Evolutionary conservation across 805 yeast genomes (phyloP).

Genomic region (Pichia membranifaciens): DNA sequence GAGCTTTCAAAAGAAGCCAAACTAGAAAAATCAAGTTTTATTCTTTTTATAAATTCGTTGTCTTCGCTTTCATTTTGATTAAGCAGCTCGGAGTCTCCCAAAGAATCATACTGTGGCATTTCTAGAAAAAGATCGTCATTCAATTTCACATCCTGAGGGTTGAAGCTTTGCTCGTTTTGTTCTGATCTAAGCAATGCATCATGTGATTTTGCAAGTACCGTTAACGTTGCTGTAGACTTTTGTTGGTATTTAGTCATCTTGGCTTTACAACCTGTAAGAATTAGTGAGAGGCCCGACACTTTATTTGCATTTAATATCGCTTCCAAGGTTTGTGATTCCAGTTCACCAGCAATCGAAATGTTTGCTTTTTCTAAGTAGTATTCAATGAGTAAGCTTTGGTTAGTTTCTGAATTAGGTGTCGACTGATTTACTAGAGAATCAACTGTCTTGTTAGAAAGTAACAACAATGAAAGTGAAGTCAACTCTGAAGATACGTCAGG

Average conservation of each 20-base stretch:
- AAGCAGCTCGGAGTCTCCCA: slow-evolving; percentile 41
- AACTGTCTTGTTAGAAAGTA: slow-evolving; percentile 33
- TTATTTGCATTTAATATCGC: slow-evolving; percentile 51
- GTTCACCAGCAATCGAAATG: slow-evolving; percentile 51
- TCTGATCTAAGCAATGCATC: slow-evolving; percentile 19
- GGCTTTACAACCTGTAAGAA: slow-evolving; percentile 84
- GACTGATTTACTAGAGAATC: slow-evolving; percentile 31
- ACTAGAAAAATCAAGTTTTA: slow-evolving; percentile 35
- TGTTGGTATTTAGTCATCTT: slow-evolving; percentile 80
- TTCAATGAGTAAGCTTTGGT: slow-evolving; percentile 35
- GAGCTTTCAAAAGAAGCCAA: background rate
- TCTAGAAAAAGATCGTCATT: slow-evolving; percentile 77
- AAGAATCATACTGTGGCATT: slow-evolving; percentile 60
- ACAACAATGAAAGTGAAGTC: slow-evolving; percentile 36
- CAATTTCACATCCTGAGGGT: slow-evolving; percentile 55
- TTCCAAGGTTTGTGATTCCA: slow-evolving; percentile 56
- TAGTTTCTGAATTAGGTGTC: slow-evolving; percentile 25
- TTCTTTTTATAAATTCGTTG: slow-evolving; percentile 33
- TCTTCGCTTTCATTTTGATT: slow-evolving; percentile 19
- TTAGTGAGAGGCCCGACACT: slow-evolving; percentile 53
- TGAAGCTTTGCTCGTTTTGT: slow-evolving; percentile 18
- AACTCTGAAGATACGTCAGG: slow-evolving; percentile 50
- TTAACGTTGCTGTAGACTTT: slow-evolving; percentile 62
- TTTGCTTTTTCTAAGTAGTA: slow-evolving; percentile 67
- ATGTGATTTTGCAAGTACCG: slow-evolving; percentile 63